These are phyloP conservation scores for Kwoniella sp. DNA, from an alignment of 768 basidiomycete genomes.

Conservation along the genomic window DNA sequence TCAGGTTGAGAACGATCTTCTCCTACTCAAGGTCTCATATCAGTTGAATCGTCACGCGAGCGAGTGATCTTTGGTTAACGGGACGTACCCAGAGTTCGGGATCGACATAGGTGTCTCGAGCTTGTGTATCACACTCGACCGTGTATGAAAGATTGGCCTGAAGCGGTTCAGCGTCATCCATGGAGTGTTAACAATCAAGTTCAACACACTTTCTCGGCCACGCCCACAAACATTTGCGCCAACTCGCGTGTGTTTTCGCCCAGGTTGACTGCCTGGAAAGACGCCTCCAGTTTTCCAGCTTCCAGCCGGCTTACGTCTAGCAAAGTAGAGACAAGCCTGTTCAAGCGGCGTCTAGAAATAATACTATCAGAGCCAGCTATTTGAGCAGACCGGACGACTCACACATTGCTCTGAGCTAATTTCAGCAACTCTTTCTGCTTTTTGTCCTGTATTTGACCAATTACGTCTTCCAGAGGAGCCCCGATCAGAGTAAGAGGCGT, in stretches of 20 bases:
- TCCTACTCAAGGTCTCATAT: constrained; percentile 26
- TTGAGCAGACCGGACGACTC: not conserved
- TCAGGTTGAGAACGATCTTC: constrained; percentile 50
- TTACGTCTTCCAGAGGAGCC: constrained; percentile 40
- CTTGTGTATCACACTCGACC: constrained; percentile 39
- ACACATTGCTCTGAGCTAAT: constrained; percentile 33
- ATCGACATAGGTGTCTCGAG: constrained; percentile 44
- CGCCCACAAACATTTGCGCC: constrained; percentile 46
- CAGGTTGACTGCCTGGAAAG: constrained; percentile 44
- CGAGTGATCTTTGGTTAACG: no score
- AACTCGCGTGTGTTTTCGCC: constrained; percentile 46
- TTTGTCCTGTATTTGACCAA: constrained; percentile 18
- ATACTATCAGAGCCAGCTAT: not conserved
- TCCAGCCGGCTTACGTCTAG: constrained; percentile 51
- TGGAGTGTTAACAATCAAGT: no score
- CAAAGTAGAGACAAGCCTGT: constrained; percentile 50
- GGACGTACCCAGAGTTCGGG: constrained; percentile 36
- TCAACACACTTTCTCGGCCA: constrained; percentile 45
- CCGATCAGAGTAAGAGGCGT: constrained; percentile 35
- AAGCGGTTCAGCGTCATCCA: not conserved
- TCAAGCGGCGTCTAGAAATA: constrained; percentile 7
- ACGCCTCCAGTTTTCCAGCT: constrained; percentile 40
- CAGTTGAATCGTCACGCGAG: no score
- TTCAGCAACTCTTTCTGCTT: constrained; percentile 27
- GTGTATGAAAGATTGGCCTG: constrained; percentile 29